phyloP scores from a whole-genome alignment of 2,329 filamentous ascomycete species.

The Nemania diffusa region DNA sequence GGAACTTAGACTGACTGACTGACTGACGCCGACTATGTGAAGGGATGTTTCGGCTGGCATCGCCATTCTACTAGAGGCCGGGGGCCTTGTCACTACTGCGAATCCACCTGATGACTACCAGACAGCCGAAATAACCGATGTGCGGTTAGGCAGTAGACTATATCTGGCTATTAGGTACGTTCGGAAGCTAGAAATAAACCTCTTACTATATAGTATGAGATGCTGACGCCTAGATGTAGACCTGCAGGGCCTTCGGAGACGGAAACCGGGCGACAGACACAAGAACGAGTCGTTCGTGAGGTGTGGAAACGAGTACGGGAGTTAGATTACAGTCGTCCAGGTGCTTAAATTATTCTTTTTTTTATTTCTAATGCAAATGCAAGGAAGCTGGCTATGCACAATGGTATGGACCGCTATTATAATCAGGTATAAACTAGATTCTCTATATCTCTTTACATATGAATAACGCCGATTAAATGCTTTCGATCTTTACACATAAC shows the following conservation, averaged over 20 bases:
- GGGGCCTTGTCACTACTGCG: conserved; percentile 77
- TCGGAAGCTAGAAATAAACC: no score
- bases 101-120: conserved; percentile 72
- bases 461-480: conserved; percentile 23
- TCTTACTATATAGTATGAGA: neutral
- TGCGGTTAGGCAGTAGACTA: conserved; percentile 71
- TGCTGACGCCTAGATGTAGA: conserved; percentile 19
- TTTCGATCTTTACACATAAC: neutral
- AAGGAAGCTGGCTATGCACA: conserved; percentile 9
- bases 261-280: conserved; percentile 73
- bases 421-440: neutral
- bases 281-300: conserved; percentile 76
- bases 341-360: conserved; percentile 48
- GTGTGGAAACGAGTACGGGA: conserved; percentile 75
- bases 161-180: conserved; percentile 73
- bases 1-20: neutral
- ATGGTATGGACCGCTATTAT: conserved; percentile 8
- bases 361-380: neutral
- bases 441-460: neutral
- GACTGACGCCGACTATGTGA: conserved; percentile 1
- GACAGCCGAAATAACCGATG: conserved; percentile 67
- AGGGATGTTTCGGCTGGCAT: conserved; percentile 82
- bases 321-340: conserved; percentile 74
- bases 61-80: conserved; percentile 77
- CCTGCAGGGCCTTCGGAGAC: conserved; percentile 70